Percentiles rank a stretch among this genome's conserved stretches.
These are phyloP conservation scores for Backusella australiensis DNA, from an alignment of 192 early-diverging fungal species.

Conservation along the genomic window DNA sequence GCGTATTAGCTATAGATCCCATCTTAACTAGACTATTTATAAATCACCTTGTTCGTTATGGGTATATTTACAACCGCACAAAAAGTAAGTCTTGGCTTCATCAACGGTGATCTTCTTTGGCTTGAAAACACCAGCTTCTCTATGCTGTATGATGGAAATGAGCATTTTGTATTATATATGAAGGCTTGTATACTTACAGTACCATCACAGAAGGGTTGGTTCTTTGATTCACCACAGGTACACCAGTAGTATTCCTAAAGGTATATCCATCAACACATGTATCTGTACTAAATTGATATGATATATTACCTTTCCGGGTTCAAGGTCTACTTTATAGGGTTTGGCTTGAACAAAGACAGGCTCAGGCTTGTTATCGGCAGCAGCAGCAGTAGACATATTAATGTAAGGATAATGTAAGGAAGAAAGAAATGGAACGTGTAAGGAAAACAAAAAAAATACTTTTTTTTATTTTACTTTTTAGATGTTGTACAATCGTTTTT, in stretches of 20 bases:
- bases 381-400: constrained; percentile 9
- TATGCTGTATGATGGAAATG: constrained; percentile 2
- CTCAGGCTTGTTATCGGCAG: background rate
- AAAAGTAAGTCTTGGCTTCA: constrained; percentile 21
- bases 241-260: constrained; percentile 22
- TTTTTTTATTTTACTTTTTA: background rate
- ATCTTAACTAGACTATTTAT: background rate
- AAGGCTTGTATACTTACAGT: background rate
- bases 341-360: constrained; percentile 21
- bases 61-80: constrained; percentile 25
- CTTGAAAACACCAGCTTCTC: constrained; percentile 15
- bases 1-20: background rate
- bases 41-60: constrained; percentile 18
- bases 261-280: background rate
- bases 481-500: background rate
- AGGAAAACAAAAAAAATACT: background rate
- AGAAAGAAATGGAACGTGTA: background rate
- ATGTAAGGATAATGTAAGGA: constrained; percentile 7
- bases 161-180: background rate
- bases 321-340: constrained; percentile 19
- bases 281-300: background rate
- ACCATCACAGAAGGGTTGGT: constrained; percentile 22
- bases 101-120: constrained; percentile 22
- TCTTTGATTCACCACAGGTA: constrained; percentile 25
- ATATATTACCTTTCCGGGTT: constrained; percentile 16